Conservation (phyloP, 805 yeast genomes). For the Ogataea parapolymorpha region DNA sequence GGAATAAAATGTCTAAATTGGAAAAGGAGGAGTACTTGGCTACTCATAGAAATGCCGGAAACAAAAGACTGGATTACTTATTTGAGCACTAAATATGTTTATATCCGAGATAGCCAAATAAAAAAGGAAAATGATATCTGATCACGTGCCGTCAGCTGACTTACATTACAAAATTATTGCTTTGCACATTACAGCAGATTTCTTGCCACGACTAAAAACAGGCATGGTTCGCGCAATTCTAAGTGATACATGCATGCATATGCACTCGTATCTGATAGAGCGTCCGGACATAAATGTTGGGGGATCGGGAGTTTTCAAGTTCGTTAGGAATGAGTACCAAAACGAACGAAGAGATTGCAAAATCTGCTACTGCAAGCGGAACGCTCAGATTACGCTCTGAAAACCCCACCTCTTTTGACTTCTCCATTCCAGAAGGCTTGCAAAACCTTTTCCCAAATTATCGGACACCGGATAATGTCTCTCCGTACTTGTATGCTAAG, state of each 20-base stretch:
- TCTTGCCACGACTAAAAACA: too few species aligned
- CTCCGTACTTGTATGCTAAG: conserved; percentile 13
- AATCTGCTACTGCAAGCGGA: not conserved
- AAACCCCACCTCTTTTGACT: conserved; percentile 8
- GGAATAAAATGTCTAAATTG: conserved; percentile 46
- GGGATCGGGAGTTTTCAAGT: not conserved
- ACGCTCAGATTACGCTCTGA: not conserved
- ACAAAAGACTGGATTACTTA: conserved; percentile 47
- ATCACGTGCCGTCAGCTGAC: conserved; percentile 1
- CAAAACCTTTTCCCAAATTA: conserved; percentile 11
- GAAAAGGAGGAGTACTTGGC: conserved; percentile 44
- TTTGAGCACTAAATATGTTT: conserved; percentile 12
- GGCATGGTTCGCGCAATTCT: too few species aligned
- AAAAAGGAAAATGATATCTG: not conserved
- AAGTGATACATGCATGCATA: too few species aligned
- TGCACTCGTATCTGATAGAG: too few species aligned
- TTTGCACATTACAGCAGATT: too few species aligned
- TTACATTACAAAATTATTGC: too few species aligned
- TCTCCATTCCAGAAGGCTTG: conserved; percentile 10
- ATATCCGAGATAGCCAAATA: too few species aligned
- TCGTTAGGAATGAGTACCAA: not conserved
- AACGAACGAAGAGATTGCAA: too few species aligned
- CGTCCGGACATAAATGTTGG: too few species aligned
- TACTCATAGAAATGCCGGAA: conserved; percentile 42
- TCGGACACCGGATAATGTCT: conserved; percentile 14